A percentile compares a stretch with the other conserved stretches of the same genome.
Evolutionary conservation across 1,284 basidiomycete genomes (phyloP).

Genomic region (Rhodotorula sp.): DNA sequence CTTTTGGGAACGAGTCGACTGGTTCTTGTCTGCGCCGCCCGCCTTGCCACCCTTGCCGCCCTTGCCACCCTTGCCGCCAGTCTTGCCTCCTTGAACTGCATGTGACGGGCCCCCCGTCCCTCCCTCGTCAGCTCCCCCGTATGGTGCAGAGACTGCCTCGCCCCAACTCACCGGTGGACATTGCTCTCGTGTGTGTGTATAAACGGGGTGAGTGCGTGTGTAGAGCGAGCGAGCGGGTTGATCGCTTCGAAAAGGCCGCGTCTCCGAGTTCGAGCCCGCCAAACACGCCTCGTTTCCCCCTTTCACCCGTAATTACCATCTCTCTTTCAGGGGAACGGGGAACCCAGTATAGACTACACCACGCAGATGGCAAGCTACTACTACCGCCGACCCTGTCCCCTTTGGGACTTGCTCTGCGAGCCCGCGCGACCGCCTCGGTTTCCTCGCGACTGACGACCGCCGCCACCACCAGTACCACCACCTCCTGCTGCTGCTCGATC

Average conservation of each 20-base stretch:
- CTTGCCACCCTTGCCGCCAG: conserved; percentile 51
- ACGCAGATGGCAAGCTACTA: no score
- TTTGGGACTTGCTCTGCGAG: no score
- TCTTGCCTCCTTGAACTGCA: conserved; percentile 47
- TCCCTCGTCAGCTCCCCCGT: no score
- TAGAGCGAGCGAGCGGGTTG: conserved; percentile 13
- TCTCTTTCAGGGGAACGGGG: not conserved
- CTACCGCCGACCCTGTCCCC: no score
- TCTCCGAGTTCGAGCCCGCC: not conserved
- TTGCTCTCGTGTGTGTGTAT: conserved; percentile 1
- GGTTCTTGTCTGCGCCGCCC: conserved; percentile 51
- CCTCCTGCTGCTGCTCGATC: not conserved
- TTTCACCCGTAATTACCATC: not conserved
- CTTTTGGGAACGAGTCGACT: conserved; percentile 73
- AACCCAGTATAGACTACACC: no score
- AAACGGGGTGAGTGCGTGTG: not conserved
- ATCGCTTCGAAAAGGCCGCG: not conserved
- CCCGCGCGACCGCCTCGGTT: no score
- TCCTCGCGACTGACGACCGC: no score
- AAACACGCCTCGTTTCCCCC: not conserved
- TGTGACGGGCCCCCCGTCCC: not conserved
- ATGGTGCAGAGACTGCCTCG: not conserved
- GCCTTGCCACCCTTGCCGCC: conserved; percentile 47
- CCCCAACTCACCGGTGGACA: conserved; percentile 20
- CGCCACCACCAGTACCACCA: no score